phyloP scores from a whole-genome alignment of 257 asterid species.

The Avicennia marina region DNA sequence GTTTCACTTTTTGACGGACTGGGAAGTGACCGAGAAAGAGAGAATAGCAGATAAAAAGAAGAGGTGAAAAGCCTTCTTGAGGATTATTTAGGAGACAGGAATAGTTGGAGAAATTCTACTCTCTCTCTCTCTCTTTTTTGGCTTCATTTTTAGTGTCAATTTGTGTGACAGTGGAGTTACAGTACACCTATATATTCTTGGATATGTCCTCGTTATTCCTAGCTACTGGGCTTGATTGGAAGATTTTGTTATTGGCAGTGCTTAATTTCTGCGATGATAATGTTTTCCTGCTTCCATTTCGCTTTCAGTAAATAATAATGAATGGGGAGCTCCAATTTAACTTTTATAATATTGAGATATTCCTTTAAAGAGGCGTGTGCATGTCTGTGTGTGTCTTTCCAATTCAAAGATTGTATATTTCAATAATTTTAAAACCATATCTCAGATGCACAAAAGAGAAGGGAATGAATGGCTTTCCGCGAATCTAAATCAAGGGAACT shows the following conservation, averaged over 20 bases:
- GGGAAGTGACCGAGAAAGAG: too few species aligned
- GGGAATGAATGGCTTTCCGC: constrained; percentile 36
- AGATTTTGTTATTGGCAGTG: constrained; percentile 4
- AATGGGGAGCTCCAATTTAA: background rate
- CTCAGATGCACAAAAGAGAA: too few species aligned
- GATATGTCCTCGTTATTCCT: too few species aligned
- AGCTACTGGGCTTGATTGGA: background rate
- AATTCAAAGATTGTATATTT: constrained; percentile 1
- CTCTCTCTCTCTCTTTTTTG: constrained; percentile 18
- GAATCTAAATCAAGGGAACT: too few species aligned
- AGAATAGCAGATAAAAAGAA: too few species aligned
- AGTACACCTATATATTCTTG: too few species aligned
- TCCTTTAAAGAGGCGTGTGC: too few species aligned
- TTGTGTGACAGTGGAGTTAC: too few species aligned
- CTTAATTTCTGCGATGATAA: background rate
- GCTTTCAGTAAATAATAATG: constrained; percentile 13
- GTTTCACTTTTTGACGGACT: too few species aligned
- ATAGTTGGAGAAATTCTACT: constrained; percentile 22
- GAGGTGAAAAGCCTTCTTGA: too few species aligned
- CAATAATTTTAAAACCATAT: background rate
- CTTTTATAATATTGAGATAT: too few species aligned
- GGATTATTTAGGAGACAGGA: background rate
- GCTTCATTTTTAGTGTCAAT: constrained; percentile 13
- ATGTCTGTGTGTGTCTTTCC: too few species aligned
- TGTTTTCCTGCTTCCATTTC: background rate